These are phyloP conservation scores for Rhodamnia argentea DNA, from an alignment of 345 rosid genomes.

Conservation along the genomic window DNA sequence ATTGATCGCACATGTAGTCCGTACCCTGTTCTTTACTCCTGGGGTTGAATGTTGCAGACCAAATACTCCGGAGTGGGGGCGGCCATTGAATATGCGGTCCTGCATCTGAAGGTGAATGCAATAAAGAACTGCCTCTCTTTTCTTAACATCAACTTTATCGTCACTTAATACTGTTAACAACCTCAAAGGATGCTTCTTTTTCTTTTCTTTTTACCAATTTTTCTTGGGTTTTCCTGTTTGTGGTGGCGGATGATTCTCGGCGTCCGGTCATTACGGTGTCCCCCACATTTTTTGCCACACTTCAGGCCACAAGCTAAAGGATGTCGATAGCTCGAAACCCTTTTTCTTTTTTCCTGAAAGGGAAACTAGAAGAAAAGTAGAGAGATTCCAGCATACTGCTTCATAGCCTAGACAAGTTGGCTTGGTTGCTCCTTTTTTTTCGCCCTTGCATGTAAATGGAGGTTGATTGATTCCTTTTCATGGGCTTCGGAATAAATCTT, in stretches of 20 bases:
- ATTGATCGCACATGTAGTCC: not conserved
- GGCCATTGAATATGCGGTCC: conserved; percentile 89
- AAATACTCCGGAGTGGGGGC: conserved; percentile 73
- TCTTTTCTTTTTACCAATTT: not conserved
- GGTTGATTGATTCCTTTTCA: not conserved
- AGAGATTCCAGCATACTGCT: not conserved
- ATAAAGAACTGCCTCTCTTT: not conserved
- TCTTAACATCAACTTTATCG: not conserved
- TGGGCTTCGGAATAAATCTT: not conserved
- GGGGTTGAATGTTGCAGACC: conserved; percentile 29
- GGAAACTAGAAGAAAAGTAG: not conserved
- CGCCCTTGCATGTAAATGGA: not conserved
- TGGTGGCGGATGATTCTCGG: not conserved
- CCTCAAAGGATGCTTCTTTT: not conserved
- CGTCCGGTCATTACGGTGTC: not conserved
- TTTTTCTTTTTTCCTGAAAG: not conserved
- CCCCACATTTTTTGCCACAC: not conserved
- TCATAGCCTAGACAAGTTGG: not conserved
- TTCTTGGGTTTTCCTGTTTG: not conserved
- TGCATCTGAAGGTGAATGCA: conserved; percentile 68
- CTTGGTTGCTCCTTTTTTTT: not conserved
- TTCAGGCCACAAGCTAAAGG: not conserved
- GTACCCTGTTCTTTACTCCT: not conserved
- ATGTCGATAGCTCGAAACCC: not conserved
- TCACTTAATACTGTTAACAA: not conserved